Conservation (phyloP, 2,329 filamentous ascomycete genomes). For the Penicillium sp. region DNA sequence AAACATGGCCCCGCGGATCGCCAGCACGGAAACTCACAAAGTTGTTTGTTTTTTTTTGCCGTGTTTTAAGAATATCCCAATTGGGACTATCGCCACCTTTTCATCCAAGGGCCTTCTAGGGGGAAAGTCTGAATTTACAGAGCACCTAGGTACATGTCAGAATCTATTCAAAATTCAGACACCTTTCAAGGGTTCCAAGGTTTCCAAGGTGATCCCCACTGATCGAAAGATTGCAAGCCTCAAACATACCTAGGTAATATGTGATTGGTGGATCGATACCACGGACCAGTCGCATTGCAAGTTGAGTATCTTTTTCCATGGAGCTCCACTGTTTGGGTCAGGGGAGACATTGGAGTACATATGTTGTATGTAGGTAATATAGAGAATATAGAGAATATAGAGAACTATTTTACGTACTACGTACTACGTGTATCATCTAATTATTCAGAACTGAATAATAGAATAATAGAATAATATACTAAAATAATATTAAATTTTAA, state of each 20-base stretch:
- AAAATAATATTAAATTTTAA: no score
- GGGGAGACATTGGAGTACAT: no score
- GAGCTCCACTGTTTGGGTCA: no score
- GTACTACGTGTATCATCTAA: neutral
- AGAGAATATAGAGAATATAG: no score
- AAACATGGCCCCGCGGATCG: constrained; percentile 5
- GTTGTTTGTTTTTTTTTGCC: neutral
- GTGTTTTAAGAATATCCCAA: neutral
- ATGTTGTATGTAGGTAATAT: no score
- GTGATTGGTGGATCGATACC: constrained; percentile 2
- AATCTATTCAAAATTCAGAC: neutral
- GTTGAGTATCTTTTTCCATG: neutral
- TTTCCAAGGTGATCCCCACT: neutral
- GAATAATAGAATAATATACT: neutral
- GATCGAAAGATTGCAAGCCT: neutral
- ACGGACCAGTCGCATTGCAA: constrained; percentile 10
- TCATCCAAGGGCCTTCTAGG: neutral
- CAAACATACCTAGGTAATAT: no score
- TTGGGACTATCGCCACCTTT: neutral
- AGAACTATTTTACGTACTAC: no score
- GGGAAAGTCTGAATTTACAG: neutral
- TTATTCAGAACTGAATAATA: neutral
- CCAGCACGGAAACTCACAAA: neutral
- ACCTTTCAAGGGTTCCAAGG: neutral
- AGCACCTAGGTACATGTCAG: neutral